Evolutionary conservation across 129 eudicot genomes (phyloP), one percentile per base, ranked within the genome.

Genomic region (Solidago caesia): DNA sequence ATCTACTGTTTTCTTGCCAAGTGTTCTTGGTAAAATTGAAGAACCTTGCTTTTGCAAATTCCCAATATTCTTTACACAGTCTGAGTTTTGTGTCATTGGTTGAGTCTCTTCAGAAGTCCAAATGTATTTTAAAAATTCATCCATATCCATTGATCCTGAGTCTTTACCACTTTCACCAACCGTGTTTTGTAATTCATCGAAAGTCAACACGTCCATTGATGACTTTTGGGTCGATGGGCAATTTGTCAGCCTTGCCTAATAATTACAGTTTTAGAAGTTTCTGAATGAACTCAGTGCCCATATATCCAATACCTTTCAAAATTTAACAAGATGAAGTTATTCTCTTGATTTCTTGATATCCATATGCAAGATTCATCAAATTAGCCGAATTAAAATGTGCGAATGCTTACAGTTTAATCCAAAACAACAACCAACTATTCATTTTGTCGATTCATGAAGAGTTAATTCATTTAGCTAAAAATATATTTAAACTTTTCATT

Each of bases 71-170:
- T 33, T 33, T 33, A 66, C 79, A 7, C 52, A 85, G 68, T 77
- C 60, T n/a, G 85, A 74, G 49, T 21, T 70, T 49, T 89, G 61
- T 62, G 84, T 74, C 80, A 74, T 56, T 61, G 86, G 71, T 79
- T 82, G 91, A 70, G 80, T 81, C 78, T 89, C 96, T 74, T 91
- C 97, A 66, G 86, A 84, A 27, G 86, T 85, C 97, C 96, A 91
- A 73, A 91, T 89, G 71, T 72, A 89, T 81, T 89, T 89, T 44
- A 91, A 68, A 42, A 91, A 80, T 16, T 89, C 92, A 78, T 91
- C 97, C 89, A 91, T 89, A 72, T 87, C 89, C 92, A 89, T 87
- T 9, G 92, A 92, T 47, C 97, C 97, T 51, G 87, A 89, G 71
- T 91, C 89, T 79, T 83, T 85, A 60, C 89, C 87, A 41, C 60